Conservation (phyloP, 805 yeast genomes). For the Kuraishia ogatae region DNA sequence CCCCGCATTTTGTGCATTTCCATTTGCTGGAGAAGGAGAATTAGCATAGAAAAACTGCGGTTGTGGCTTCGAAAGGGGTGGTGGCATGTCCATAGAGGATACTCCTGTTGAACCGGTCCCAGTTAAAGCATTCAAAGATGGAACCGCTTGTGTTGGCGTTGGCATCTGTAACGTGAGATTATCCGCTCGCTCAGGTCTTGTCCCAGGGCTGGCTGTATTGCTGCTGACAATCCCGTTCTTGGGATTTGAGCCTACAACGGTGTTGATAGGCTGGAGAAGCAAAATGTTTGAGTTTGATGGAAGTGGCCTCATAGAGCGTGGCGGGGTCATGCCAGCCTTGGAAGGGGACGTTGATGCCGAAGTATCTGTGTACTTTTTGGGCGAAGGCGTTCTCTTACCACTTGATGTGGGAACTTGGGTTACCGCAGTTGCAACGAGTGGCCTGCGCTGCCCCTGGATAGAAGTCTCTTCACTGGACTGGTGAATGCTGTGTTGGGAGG, state of each 20-base stretch:
- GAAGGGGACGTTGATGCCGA: slow-evolving; percentile 18
- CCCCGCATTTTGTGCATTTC: neutral
- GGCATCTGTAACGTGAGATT: slow-evolving; percentile 65
- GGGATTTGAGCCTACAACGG: slow-evolving; percentile 7
- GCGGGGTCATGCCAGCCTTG: slow-evolving; percentile 22
- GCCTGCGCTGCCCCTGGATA: neutral
- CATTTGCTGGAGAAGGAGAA: neutral
- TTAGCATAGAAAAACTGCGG: neutral
- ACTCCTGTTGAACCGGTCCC: slow-evolving; percentile 9
- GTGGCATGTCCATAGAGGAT: neutral
- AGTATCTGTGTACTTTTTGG: slow-evolving; percentile 24
- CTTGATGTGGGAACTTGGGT: neutral
- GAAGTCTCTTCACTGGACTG: neutral
- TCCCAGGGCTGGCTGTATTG: neutral
- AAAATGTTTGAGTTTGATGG: slow-evolving; percentile 32
- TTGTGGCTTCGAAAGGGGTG: neutral
- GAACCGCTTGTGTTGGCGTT: slow-evolving; percentile 42
- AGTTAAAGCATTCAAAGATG: slow-evolving; percentile 29
- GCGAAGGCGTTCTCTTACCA: slow-evolving; percentile 33
- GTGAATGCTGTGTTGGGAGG: neutral
- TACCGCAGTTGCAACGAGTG: neutral
- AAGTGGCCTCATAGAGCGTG: slow-evolving; percentile 40
- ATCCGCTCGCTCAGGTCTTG: neutral
- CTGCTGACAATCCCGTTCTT: neutral
- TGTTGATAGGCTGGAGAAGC: slow-evolving; percentile 47